Conservation (phyloP, 768 basidiomycete genomes). For the Tylopilus subfusipes region DNA sequence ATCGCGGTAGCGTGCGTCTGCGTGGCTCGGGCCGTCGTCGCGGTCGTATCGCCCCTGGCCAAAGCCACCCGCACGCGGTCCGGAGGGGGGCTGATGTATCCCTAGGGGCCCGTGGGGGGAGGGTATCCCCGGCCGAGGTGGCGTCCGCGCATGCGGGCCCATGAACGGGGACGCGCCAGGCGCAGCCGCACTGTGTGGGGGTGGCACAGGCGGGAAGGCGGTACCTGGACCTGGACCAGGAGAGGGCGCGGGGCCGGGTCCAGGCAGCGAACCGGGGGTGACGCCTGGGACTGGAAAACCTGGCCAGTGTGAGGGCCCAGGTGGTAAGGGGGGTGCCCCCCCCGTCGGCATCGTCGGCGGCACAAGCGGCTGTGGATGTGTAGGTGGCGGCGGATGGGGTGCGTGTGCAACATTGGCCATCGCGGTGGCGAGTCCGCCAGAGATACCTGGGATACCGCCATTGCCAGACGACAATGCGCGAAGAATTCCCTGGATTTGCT, state of each 20-base stretch:
- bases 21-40: constrained; percentile 18
- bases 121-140: constrained; percentile 25
- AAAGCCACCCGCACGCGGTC: constrained; percentile 27
- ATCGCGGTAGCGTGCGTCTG: constrained; percentile 22
- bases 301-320: constrained; percentile 22
- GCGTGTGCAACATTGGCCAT: constrained; percentile 21
- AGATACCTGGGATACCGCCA: constrained; percentile 30
- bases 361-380: constrained; percentile 13
- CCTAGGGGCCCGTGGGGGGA: constrained; percentile 13
- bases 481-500: constrained; percentile 69
- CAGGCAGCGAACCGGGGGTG: constrained; percentile 4
- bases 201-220: constrained; percentile 7
- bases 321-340: constrained; percentile 8
- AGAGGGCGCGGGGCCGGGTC: not conserved
- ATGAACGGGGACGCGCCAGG: constrained; percentile 14
- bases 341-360: constrained; percentile 8
- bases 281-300: constrained; percentile 20
- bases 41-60: constrained; percentile 29
- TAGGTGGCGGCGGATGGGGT: constrained; percentile 3
- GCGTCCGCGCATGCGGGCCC: constrained; percentile 12
- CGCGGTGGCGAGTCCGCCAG: constrained; percentile 27
- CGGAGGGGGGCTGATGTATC: constrained; percentile 25
- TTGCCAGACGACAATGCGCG: constrained; percentile 49
- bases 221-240: not conserved
- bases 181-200: not conserved